A percentile compares a stretch with the other conserved stretches of the same genome.
These are phyloP conservation scores for Pilasporangium apinafurcum DNA, from an alignment of 352 stramenopile species.

Conservation along the genomic window DNA sequence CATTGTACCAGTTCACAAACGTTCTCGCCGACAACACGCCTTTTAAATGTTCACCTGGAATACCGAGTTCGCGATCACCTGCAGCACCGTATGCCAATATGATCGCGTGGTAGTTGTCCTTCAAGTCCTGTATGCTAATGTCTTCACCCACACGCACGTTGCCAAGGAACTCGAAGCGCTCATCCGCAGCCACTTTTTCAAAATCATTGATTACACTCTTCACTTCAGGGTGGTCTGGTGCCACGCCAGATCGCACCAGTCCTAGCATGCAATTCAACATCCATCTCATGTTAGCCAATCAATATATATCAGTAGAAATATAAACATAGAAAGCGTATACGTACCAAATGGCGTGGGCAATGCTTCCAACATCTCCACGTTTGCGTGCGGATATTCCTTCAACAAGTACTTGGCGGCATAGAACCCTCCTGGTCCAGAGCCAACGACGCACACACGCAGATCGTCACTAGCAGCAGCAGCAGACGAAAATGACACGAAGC, in stretches of 20 bases:
- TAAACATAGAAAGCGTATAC: not conserved
- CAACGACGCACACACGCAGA: conserved; percentile 85
- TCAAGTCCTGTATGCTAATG: conserved; percentile 86
- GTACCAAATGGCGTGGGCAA: conserved; percentile 92
- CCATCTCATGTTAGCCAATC: not conserved
- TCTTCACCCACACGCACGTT: conserved; percentile 87
- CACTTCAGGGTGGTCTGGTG: conserved; percentile 97
- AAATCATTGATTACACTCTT: conserved; percentile 99
- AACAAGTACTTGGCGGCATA: conserved; percentile 95
- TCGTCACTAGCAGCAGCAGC: not conserved
- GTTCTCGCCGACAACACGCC: conserved; percentile 85
- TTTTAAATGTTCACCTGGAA: conserved; percentile 76
- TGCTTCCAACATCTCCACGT: conserved; percentile 91
- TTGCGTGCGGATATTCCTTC: conserved; percentile 54
- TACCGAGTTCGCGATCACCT: conserved; percentile 81
- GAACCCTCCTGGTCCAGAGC: conserved; percentile 87
- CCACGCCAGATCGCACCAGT: conserved; percentile 95
- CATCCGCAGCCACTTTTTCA: conserved; percentile 75
- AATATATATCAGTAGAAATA: not conserved
- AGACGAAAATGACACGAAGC: not conserved
- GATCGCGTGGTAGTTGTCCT: conserved; percentile 90
- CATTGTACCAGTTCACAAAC: conserved; percentile 99
- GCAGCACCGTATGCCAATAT: conserved; percentile 95
- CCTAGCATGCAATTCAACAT: conserved; percentile 27
- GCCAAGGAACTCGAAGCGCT: conserved; percentile 85